Conservation (phyloP, 2,329 filamentous ascomycete species). For the Cladosporium colombiae region DNA sequence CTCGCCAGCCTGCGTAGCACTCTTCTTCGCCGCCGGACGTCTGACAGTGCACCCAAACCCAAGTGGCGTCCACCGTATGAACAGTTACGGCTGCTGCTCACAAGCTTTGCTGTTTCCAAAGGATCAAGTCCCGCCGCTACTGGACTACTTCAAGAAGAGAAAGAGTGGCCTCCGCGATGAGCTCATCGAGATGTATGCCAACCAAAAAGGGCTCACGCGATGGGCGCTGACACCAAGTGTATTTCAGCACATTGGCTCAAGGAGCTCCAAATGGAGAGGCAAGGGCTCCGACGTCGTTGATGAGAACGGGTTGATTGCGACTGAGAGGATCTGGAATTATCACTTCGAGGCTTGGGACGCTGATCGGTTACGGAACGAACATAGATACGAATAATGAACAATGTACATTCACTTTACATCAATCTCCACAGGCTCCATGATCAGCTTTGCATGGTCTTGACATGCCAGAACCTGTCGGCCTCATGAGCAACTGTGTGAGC, state of each 20-base stretch:
- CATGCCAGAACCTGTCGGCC: background rate
- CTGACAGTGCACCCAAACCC: slow-evolving; percentile 1
- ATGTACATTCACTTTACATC: background rate
- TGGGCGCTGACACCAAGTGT: slow-evolving; percentile 7
- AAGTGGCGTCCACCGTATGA: slow-evolving; percentile 5
- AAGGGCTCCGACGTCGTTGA: background rate
- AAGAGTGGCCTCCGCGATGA: background rate
- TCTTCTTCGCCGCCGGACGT: slow-evolving; percentile 9
- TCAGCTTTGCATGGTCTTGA: background rate
- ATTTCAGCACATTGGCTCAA: slow-evolving; percentile 1
- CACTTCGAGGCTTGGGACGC: slow-evolving; percentile 3
- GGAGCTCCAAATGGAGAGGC: slow-evolving; percentile 6
- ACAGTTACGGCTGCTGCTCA: slow-evolving; percentile 7
- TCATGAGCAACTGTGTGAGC: background rate
- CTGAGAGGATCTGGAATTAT: background rate
- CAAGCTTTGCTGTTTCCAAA: background rate
- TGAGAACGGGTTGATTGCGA: background rate
- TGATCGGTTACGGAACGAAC: background rate
- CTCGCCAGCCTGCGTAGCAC: background rate
- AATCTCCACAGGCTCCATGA: background rate
- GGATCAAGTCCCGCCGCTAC: background rate
- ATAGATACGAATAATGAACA: background rate
- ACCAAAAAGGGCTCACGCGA: background rate
- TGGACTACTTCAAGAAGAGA: slow-evolving; percentile 3
- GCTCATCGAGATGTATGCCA: slow-evolving; percentile 1